phyloP scores from a whole-genome alignment of 768 basidiomycete genomes.

The Mrakia gelida region DNA sequence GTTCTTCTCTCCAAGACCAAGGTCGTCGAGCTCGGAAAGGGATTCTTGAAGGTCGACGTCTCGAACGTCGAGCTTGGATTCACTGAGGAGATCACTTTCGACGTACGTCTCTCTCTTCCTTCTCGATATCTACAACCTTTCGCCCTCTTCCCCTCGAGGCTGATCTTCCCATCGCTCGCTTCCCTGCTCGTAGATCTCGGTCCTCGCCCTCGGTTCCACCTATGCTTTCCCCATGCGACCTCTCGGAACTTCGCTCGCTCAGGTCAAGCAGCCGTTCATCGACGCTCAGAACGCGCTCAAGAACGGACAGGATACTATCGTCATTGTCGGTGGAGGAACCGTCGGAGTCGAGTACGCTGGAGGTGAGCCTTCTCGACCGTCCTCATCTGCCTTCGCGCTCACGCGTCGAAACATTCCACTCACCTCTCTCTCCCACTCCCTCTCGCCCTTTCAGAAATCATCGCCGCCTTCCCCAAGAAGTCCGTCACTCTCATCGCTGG shows the following conservation, averaged over 20 bases:
- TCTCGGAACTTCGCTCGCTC: neutral
- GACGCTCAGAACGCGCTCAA: neutral
- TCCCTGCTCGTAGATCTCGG: neutral
- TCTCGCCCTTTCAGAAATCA: neutral
- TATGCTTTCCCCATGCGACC: conserved; percentile 21
- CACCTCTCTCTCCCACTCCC: neutral
- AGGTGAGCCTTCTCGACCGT: neutral
- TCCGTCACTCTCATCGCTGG: neutral
- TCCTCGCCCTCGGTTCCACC: conserved; percentile 23
- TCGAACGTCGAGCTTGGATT: neutral
- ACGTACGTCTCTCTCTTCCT: neutral
- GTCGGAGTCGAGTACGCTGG: conserved; percentile 2
- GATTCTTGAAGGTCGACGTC: conserved; percentile 10
- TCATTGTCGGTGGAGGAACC: neutral
- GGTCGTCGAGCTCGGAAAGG: conserved; percentile 23
- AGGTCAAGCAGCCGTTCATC: neutral
- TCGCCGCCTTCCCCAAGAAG: neutral
- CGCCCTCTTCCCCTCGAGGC: neutral
- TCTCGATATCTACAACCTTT: neutral
- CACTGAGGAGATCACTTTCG: conserved; percentile 16
- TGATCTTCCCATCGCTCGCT: neutral
- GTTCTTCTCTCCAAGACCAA: conserved; percentile 22
- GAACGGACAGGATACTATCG: neutral
- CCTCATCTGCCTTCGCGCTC: neutral
- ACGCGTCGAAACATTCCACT: neutral